Evolutionary conservation across 352 stramenopile genomes (phyloP).

Genomic region (Pythium insidiosum): DNA sequence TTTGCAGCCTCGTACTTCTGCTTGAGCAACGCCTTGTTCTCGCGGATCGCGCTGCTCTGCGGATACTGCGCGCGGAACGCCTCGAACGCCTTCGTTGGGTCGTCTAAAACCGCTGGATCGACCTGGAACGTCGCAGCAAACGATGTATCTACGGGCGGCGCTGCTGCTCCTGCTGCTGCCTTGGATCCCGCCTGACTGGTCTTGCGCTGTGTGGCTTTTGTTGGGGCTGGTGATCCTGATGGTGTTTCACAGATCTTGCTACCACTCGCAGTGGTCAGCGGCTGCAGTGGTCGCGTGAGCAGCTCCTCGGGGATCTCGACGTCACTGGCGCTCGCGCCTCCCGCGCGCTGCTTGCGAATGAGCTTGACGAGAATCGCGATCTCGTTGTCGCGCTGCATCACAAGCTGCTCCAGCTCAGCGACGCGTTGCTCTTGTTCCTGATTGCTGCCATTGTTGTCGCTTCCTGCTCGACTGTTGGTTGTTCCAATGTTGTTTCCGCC

Average conservation of each 20-base stretch:
- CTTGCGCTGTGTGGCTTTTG: too few relatives aligned
- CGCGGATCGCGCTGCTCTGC: constrained; percentile 79
- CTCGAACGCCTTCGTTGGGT: constrained; percentile 72
- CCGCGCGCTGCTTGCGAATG: constrained; percentile 74
- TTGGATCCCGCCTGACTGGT: not conserved
- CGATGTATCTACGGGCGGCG: constrained; percentile 15
- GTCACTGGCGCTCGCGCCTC: constrained; percentile 8
- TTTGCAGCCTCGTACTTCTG: constrained; percentile 90
- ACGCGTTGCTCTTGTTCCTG: constrained; percentile 44
- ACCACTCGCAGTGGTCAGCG: not conserved
- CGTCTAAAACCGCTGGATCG: constrained; percentile 41
- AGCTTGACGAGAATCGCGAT: constrained; percentile 94
- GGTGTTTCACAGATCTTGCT: too few relatives aligned
- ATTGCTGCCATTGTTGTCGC: constrained; percentile 20
- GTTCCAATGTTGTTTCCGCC: not conserved
- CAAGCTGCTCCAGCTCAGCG: constrained; percentile 47
- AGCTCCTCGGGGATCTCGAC: constrained; percentile 7
- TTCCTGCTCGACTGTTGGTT: constrained; percentile 2
- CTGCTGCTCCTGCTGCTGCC: constrained; percentile 2
- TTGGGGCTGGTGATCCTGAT: too few relatives aligned
- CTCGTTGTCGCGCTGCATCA: constrained; percentile 89
- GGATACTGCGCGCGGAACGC: constrained; percentile 85
- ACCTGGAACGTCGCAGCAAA: constrained; percentile 30
- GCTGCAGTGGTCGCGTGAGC: constrained; percentile 4
- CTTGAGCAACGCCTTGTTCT: constrained; percentile 91